Base-by-base conservation (phyloP, 2,329 filamentous ascomycete genomes). In the Daldinia sp. region DNA sequence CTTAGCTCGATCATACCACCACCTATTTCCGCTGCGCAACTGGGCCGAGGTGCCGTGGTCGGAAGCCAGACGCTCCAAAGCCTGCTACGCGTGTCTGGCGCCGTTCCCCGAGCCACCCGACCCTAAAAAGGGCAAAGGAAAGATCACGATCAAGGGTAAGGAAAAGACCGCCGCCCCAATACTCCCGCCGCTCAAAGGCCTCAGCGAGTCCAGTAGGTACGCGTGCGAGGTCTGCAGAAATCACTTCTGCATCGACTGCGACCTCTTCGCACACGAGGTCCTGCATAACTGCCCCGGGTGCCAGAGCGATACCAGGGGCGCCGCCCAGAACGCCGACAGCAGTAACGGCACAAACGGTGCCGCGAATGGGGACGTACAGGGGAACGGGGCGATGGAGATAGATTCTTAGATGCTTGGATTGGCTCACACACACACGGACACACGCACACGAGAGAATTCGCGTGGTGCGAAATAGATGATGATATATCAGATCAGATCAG, bases 221-320 rank as follows among this genome's bases (percentile, higher is more conserved):
- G 93, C 92, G 66, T 99, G 96, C 79, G 88, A 91, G 73, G 90
- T 91, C n/a, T 99, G 96, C 80, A 82, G 87, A 2, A 90, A 92
- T 67, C 95, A 98, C 81, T 99, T 98, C 78, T 99, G 96, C 83
- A 97, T 99, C 72, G 96, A 99, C 79, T 99, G 96, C 79, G 96
- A 99, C 79, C 89, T 98, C 26, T 98, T 96, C 81, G 92, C 93
- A 26, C 96, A 99, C 78, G 94, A 98, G 81, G 89, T 97, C 12
- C 88, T 97, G 58, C 95, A 99, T 79, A 98, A 98, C 80, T 99
- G 96, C 76, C 94, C 96, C 0, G 95, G 95, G 0, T 99, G 96
- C 79, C 91, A 89, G 79, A 87, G 86, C 75, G 83, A 84, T 63
- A 82, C 80, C 3, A 76, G 82, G 20, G 77, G 73, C 41, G 23